Conservation (phyloP, 2,329 filamentous ascomycete genomes). For the Ophiosphaerella korrae region DNA sequence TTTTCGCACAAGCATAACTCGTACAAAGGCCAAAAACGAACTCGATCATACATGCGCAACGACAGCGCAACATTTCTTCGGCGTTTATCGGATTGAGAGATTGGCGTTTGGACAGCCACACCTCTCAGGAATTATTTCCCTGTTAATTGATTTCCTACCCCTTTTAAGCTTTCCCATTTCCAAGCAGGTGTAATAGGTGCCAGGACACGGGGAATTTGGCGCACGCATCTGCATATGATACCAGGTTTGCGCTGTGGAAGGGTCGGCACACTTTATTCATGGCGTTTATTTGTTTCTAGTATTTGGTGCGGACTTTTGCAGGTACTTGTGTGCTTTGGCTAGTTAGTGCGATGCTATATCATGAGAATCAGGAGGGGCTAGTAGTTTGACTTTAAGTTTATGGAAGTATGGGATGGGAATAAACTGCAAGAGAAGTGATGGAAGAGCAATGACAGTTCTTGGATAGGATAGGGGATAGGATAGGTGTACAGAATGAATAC, state of each 20-base stretch:
- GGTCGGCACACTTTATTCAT: conserved; percentile 6
- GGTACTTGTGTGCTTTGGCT: not conserved
- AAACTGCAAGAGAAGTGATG: not conserved
- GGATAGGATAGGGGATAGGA: no score
- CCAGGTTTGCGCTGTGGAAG: conserved; percentile 11
- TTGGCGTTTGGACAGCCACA: conserved; percentile 20
- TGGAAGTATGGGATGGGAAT: not conserved
- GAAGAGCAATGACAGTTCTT: no score
- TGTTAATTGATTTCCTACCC: no score
- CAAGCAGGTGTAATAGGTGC: not conserved
- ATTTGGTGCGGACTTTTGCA: not conserved
- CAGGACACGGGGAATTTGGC: conserved; percentile 4
- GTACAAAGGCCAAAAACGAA: not conserved
- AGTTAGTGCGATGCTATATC: no score
- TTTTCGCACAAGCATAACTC: conserved; percentile 13
- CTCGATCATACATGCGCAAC: conserved; percentile 13
- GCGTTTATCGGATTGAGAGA: conserved; percentile 18
- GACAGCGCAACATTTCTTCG: conserved; percentile 29
- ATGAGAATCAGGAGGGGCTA: not conserved
- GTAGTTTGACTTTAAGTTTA: not conserved
- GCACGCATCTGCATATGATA: conserved; percentile 29
- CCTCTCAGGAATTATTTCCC: not conserved
- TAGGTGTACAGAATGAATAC: no score
- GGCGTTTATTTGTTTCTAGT: conserved; percentile 6
- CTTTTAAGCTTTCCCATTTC: not conserved